phyloP scores from a whole-genome alignment of 805 yeast species.

The Metschnikowia dekortorum region DNA sequence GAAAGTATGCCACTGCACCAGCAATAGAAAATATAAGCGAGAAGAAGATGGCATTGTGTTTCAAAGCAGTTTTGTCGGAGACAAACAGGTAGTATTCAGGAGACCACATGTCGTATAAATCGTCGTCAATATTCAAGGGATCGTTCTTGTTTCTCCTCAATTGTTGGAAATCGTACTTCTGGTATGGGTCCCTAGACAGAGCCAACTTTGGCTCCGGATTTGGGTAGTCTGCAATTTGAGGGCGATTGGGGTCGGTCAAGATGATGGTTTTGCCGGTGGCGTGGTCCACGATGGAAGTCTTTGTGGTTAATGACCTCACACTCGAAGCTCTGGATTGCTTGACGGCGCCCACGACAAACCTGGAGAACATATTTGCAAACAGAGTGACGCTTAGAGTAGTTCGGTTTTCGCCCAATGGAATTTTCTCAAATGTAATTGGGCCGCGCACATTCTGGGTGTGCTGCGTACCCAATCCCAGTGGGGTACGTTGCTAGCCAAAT shows the following conservation, averaged over 20 bases:
- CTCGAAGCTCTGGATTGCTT: slow-evolving; percentile 8
- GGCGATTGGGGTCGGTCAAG: slow-evolving; percentile 39
- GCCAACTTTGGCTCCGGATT: slow-evolving; percentile 54
- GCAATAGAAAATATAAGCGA: slow-evolving; percentile 41
- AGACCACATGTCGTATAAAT: slow-evolving; percentile 78
- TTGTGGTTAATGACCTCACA: slow-evolving; percentile 25
- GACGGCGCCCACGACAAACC: slow-evolving; percentile 21
- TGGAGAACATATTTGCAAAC: slow-evolving; percentile 22
- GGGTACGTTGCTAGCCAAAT: neutral
- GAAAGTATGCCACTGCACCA: slow-evolving; percentile 39
- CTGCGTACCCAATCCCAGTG: neutral
- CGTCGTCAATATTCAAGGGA: slow-evolving; percentile 68
- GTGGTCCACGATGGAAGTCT: slow-evolving; percentile 37
- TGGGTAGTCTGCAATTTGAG: slow-evolving; percentile 57
- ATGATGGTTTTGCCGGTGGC: slow-evolving; percentile 35
- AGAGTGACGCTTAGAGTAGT: neutral
- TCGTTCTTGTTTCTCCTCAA: slow-evolving; percentile 74
- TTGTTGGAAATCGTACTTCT: slow-evolving; percentile 74
- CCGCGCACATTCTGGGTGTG: slow-evolving; percentile 9
- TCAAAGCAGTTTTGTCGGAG: slow-evolving; percentile 56
- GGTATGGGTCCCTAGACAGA: slow-evolving; percentile 66
- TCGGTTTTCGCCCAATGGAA: slow-evolving; percentile 15
- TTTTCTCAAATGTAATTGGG: slow-evolving; percentile 9
- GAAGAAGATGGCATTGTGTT: slow-evolving; percentile 51
- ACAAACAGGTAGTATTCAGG: slow-evolving; percentile 69